Evolutionary conservation across 78 protist species (phyloP), one percentile per base, ranked within the genome.

Genomic region (Bodo saltans): DNA sequence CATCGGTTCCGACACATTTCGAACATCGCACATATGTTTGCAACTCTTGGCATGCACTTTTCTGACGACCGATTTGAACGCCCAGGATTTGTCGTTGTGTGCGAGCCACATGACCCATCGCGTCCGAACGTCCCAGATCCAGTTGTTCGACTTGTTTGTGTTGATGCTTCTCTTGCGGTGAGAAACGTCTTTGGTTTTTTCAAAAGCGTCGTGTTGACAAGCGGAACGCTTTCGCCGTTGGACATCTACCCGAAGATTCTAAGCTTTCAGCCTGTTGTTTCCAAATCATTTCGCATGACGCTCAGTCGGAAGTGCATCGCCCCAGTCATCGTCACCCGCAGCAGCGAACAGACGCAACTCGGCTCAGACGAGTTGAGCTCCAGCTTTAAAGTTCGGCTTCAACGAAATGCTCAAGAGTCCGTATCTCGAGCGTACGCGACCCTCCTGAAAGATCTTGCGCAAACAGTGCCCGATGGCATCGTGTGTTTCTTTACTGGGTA

Each of bases 381-480:
- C 35, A 81, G 72, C 60, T 92, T 72, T 86, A 90, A 88, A 25
- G 75, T 47, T 3, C 8, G 87, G 11, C 42, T 85, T 79, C n/a
- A 33, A 25, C 68, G 30, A 42, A 68, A 95, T 3, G 33, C 53
- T 32, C 95, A 94, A 29, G 39, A 83, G 8, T 74, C 94, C 0
- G 96, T 95, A 0, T 78, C 94, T 12, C 87, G 94, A 71, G 95
- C 92, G 83, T 98, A 90, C 80, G 98, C 98, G 12, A 0, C 47
- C 1, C 72, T 96, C 8, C 87, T 97, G 30, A 71, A 90, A 0
- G 94, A 95, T 30, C 3, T 92, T 21, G 70, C 87, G 17, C 69
- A 78, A 41, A 74, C 86, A 3, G 97, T 95, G 27, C 99, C 99
- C 3, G 99, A 98, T 84, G 99, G 99, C 27, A 84, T 97, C 69